Conservation (phyloP, 2,329 filamentous ascomycete genomes). For the Colletotrichum eremochloae region DNA sequence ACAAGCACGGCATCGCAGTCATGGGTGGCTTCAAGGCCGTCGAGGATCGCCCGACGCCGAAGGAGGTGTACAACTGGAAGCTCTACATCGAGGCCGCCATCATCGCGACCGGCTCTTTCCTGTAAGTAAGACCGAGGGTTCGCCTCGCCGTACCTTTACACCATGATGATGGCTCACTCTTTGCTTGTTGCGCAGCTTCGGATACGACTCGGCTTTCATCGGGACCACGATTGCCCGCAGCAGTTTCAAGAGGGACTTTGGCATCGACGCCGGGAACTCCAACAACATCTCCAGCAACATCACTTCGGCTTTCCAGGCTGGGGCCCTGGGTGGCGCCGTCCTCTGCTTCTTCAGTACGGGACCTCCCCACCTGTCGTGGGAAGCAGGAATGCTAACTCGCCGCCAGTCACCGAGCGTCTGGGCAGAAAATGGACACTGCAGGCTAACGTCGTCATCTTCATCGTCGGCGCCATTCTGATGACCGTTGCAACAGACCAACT, state of each 20-base stretch:
- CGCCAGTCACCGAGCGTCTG: slow-evolving; percentile 57
- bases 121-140: slow-evolving; percentile 47
- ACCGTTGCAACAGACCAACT: slow-evolving; percentile 56
- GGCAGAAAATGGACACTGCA: slow-evolving; percentile 67
- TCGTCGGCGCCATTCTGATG: slow-evolving; percentile 60
- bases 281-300: slow-evolving; percentile 57
- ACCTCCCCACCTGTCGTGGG: slow-evolving; percentile 15
- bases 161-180: background rate
- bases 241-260: slow-evolving; percentile 60
- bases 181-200: slow-evolving; percentile 53
- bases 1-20: background rate
- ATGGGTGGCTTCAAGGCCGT: slow-evolving; percentile 60
- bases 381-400: background rate
- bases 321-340: slow-evolving; percentile 66
- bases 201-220: slow-evolving; percentile 68
- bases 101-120: slow-evolving; percentile 61
- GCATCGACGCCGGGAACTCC: slow-evolving; percentile 48
- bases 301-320: slow-evolving; percentile 62
- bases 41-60: slow-evolving; percentile 68
- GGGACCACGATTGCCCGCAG: slow-evolving; percentile 65
- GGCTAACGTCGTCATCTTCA: slow-evolving; percentile 58
- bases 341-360: slow-evolving; percentile 57
- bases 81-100: slow-evolving; percentile 62
- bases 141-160: slow-evolving; percentile 18
- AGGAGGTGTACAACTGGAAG: slow-evolving; percentile 67